Evolutionary conservation across 2,329 filamentous ascomycete species (phyloP).

Genomic region (Venturia oleaginea): DNA sequence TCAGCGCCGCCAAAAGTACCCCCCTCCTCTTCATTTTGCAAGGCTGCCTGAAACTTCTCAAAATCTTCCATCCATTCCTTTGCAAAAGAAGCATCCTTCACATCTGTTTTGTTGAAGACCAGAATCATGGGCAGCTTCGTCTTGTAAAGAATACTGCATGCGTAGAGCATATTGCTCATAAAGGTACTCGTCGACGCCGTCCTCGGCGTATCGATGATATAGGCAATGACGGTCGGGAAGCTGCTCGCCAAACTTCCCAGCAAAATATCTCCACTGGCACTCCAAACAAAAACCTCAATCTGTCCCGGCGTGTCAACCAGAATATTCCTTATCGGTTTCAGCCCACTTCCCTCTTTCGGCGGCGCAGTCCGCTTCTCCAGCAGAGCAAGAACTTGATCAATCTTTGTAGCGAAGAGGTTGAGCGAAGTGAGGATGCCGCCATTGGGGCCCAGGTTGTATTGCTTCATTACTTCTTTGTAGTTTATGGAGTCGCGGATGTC

Average conservation of each 20-base stretch:
- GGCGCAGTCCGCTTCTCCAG: constrained; percentile 79
- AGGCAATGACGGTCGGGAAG: constrained; percentile 94
- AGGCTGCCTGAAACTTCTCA: constrained; percentile 82
- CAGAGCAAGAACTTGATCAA: constrained; percentile 84
- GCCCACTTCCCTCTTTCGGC: background rate
- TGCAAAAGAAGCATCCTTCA: constrained; percentile 81
- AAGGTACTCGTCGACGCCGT: constrained; percentile 91
- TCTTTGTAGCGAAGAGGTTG: constrained; percentile 95
- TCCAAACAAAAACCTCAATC: constrained; percentile 99
- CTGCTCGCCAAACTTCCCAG: constrained; percentile 86
- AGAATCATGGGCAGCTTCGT: constrained; percentile 97
- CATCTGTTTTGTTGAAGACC: constrained; percentile 98
- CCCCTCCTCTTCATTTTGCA: constrained; percentile 68
- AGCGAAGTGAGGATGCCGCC: constrained; percentile 91
- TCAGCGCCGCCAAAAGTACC: constrained; percentile 69
- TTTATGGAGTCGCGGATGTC: constrained; percentile 98
- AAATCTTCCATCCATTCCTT: constrained; percentile 99
- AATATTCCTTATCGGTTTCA: constrained; percentile 55
- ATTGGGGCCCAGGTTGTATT: constrained; percentile 95
- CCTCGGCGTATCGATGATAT: constrained; percentile 92
- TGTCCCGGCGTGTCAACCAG: constrained; percentile 93
- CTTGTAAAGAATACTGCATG: constrained; percentile 97
- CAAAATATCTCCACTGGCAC: constrained; percentile 85
- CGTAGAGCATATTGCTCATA: constrained; percentile 99
- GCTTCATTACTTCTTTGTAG: constrained; percentile 99